These are phyloP conservation scores for Elongisporangium anandrum DNA, from an alignment of 352 stramenopile species.

Conservation along the genomic window DNA sequence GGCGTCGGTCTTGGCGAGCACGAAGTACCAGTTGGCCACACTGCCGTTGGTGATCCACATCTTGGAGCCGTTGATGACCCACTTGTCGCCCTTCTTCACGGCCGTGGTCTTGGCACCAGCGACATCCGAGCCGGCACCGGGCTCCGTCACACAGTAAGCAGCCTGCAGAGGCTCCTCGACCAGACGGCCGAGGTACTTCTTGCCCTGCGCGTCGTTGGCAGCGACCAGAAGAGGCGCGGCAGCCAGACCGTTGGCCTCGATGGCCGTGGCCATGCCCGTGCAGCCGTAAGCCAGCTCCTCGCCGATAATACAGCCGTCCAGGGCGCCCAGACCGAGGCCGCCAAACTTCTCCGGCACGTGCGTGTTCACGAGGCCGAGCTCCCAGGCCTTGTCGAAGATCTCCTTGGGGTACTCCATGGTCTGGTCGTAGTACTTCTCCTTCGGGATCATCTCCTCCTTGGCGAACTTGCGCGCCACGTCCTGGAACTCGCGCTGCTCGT, in stretches of 20 bases:
- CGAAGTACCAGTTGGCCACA: slow-evolving; percentile 90
- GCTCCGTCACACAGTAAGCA: slow-evolving; percentile 90
- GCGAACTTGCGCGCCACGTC: slow-evolving; percentile 85
- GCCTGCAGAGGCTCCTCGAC: slow-evolving; percentile 80
- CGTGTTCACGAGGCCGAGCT: slow-evolving; percentile 85
- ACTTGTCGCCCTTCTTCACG: slow-evolving; percentile 92
- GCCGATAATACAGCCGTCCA: slow-evolving; percentile 84
- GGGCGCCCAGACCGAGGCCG: slow-evolving; percentile 67
- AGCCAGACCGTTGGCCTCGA: slow-evolving; percentile 86
- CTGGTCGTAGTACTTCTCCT: slow-evolving; percentile 77
- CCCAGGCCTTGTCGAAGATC: slow-evolving; percentile 87
- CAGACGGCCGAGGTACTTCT: slow-evolving; percentile 84
- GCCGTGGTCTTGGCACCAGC: slow-evolving; percentile 87
- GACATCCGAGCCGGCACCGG: slow-evolving; percentile 86
- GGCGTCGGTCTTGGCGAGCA: slow-evolving; percentile 88
- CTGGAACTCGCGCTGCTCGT: slow-evolving; percentile 88
- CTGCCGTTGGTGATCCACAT: slow-evolving; percentile 94
- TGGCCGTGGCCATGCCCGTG: slow-evolving; percentile 89
- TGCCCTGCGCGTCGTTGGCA: slow-evolving; percentile 74
- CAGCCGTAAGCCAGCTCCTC: slow-evolving; percentile 91
- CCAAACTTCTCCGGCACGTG: slow-evolving; percentile 86
- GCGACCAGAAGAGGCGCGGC: slow-evolving; percentile 82
- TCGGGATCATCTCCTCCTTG: slow-evolving; percentile 88
- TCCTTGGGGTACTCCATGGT: slow-evolving; percentile 86
- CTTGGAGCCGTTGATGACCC: slow-evolving; percentile 91